These are phyloP conservation scores for Zanthoxylum bungeanum DNA, from an alignment of 345 rosid species.

Conservation along the genomic window DNA sequence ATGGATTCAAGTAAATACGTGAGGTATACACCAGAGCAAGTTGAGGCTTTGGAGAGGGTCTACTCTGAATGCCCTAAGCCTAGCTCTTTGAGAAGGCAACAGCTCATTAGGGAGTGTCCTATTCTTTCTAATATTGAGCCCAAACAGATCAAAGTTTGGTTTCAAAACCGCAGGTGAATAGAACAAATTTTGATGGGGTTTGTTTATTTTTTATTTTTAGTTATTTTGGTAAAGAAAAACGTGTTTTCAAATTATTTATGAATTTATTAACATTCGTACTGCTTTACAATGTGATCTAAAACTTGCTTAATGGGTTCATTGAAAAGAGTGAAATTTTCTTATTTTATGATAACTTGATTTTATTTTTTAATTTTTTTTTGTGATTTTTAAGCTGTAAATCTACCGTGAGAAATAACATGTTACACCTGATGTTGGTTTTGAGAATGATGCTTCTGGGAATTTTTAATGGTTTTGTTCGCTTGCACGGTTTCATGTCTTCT, in stretches of 20 bases:
- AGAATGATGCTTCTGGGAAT: background rate
- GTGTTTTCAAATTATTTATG: too few species aligned
- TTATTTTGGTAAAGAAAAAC: background rate
- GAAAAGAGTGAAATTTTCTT: background rate
- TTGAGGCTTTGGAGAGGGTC: conserved; percentile 75
- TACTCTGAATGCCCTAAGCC: conserved; percentile 81
- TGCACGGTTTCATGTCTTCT: background rate
- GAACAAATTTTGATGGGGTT: background rate
- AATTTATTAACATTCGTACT: too few species aligned
- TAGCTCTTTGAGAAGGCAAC: conserved; percentile 66
- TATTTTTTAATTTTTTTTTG: background rate
- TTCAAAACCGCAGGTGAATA: conserved; percentile 60
- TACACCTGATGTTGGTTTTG: background rate
- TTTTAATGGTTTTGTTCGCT: background rate
- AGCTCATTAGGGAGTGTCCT: conserved; percentile 71
- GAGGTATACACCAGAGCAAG: conserved; percentile 75
- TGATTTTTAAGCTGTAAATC: background rate
- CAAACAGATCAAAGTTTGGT: conserved; percentile 74
- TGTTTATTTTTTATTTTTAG: background rate
- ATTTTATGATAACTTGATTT: background rate
- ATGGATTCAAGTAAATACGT: conserved; percentile 71
- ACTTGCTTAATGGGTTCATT: background rate
- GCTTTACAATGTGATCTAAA: background rate
- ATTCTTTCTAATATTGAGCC: conserved; percentile 65
- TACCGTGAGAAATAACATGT: background rate